Evolutionary conservation across 495 filamentous ascomycete genomes (phyloP), one percentile per base, ranked within the genome.

Genomic region (Talaromyces borbonicus): DNA sequence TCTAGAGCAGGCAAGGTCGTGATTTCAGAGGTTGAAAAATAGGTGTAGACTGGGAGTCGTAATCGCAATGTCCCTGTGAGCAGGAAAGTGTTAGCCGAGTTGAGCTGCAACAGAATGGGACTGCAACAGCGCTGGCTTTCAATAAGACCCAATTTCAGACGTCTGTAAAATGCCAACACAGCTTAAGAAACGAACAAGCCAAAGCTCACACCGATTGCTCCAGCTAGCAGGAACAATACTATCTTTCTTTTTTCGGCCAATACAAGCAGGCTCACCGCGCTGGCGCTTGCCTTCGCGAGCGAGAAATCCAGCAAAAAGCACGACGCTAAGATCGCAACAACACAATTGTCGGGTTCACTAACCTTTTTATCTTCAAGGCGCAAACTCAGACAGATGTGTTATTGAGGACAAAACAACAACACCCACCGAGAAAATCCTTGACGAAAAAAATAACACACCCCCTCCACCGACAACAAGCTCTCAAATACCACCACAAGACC

Each of bases 381-480:
- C 38, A 41, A 14, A 24, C 38, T 15, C 3, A n/a, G 38, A 41
- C 38, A 22, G 9, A 20, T 26, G 20, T 6, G 26, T n/a, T 41
- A 24, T 41, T n/a, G n/a, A n/a, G n/a, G n/a, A n/a, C 23, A 16
- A 16, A 3, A 41, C 15, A 23, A 23, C 38, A 23, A 25, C 38
- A 23, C 26, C 14, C 7, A 4, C 12, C 19, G 19, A 41, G 38
- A 41, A 14, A 23, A 6, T 26, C 38, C 20, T 24, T 23, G 12
- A 41, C 18, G 14, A 16, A 9, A 41, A 15, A 41, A 20, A 24
- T 11, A 41, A 20, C 24, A 23, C 23, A 11, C 15, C 15, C 11
- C 38, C 35, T 22, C 38, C 38, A 39, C 36, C 36, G 36, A 39
- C 38, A 26, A n/a, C 20, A 23, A 23, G 35, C 35, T 38, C 35